Evolutionary conservation across 1,139 yeast genomes (phyloP).

Genomic region (Magnusiomyces fungicola): DNA sequence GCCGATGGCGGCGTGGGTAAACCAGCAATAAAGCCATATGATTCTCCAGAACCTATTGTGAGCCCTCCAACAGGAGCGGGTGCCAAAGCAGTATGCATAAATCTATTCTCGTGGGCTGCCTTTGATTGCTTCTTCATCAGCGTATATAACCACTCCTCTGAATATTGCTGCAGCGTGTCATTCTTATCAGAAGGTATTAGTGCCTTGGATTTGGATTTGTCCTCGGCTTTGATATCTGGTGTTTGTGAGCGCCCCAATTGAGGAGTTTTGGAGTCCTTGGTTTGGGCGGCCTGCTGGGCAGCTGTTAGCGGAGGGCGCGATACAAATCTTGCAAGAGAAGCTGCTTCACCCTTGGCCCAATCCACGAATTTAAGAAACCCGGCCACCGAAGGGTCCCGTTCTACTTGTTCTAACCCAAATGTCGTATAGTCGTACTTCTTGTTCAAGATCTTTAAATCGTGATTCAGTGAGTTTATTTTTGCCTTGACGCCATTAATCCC

Average conservation of each 20-base stretch:
- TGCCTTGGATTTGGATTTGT: not conserved
- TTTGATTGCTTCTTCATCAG: constrained; percentile 32
- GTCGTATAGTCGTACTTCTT: constrained; percentile 9
- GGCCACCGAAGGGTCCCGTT: constrained; percentile 28
- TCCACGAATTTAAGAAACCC: constrained; percentile 37
- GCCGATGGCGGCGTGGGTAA: too few species aligned
- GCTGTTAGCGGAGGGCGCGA: constrained; percentile 17
- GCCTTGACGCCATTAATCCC: not conserved
- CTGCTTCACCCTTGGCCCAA: constrained; percentile 43
- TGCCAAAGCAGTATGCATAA: constrained; percentile 30
- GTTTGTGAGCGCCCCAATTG: not conserved
- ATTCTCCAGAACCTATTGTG: not conserved
- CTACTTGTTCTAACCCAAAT: constrained; percentile 27
- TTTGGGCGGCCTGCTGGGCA: constrained; percentile 19
- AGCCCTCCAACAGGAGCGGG: not conserved
- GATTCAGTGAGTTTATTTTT: not conserved
- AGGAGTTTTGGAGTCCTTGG: not conserved
- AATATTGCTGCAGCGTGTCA: constrained; percentile 3
- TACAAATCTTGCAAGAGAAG: constrained; percentile 36
- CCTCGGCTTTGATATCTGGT: not conserved
- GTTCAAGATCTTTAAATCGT: not conserved
- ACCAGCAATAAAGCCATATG: not conserved
- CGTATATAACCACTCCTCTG: constrained; percentile 31
- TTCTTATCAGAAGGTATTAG: not conserved
- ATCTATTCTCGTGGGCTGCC: constrained; percentile 32